Conservation (phyloP, 805 yeast species). For the Ogataea paraovalis region DNA sequence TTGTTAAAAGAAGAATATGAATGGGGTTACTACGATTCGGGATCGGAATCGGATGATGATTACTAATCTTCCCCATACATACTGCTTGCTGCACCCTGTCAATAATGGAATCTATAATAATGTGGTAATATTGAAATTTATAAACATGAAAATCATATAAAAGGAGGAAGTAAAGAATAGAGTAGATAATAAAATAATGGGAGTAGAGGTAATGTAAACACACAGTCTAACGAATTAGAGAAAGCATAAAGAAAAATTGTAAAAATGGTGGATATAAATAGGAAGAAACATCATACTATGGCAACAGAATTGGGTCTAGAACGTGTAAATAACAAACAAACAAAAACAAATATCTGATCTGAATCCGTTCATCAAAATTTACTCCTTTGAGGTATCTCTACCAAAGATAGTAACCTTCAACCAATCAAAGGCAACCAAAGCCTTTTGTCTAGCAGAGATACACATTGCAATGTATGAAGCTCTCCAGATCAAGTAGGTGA, state of each 20-base stretch:
- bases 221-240: background rate
- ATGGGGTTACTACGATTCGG: constrained; percentile 47
- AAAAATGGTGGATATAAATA: background rate
- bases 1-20: constrained; percentile 44
- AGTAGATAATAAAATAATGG: background rate
- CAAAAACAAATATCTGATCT: background rate
- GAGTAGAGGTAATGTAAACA: background rate
- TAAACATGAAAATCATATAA: constrained; percentile 2
- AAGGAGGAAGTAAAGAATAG: background rate
- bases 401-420: constrained; percentile 48
- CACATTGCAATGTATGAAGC: constrained; percentile 53
- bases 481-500: constrained; percentile 55
- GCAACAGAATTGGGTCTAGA: background rate
- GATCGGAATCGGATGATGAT: constrained; percentile 35
- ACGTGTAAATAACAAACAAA: background rate
- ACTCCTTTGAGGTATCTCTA: constrained; percentile 53
- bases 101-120: background rate
- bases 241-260: background rate
- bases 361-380: constrained; percentile 1
- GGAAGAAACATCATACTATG: background rate
- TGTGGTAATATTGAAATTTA: constrained; percentile 1
- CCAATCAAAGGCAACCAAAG: constrained; percentile 51
- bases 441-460: constrained; percentile 49
- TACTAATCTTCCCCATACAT: background rate
- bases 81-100: background rate